Percentiles rank a stretch among this genome's conserved stretches.
Evolutionary conservation across 371 early-diverging fungal genomes (phyloP).

Genomic region (Dichotomocladium elegans): DNA sequence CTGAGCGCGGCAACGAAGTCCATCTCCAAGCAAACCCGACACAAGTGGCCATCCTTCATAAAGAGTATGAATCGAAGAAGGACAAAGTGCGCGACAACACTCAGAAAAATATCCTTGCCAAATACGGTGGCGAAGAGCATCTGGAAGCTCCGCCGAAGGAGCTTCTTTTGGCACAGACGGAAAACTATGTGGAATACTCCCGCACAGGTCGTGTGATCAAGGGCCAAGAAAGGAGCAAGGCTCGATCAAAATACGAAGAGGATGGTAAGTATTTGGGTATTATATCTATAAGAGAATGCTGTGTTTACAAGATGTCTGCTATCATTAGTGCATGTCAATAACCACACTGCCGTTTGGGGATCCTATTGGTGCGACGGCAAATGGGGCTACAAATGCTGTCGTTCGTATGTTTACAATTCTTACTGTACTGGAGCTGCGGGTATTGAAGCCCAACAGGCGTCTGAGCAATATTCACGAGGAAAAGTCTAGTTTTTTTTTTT

Average conservation of each 20-base stretch:
- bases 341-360: conserved; percentile 92
- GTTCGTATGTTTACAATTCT: conserved; percentile 65
- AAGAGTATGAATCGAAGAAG: conserved; percentile 82
- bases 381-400: conserved; percentile 97
- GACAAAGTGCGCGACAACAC: conserved; percentile 66
- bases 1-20: conserved; percentile 78
- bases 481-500: no score
- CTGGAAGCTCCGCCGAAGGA: conserved; percentile 86
- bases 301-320: conserved; percentile 5
- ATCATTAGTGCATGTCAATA: conserved; percentile 58
- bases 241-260: conserved; percentile 87
- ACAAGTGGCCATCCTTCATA: conserved; percentile 84
- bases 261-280: conserved; percentile 59
- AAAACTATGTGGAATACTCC: conserved; percentile 96
- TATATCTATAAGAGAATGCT: neutral
- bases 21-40: conserved; percentile 95
- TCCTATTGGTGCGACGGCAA: conserved; percentile 92
- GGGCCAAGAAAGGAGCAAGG: conserved; percentile 76
- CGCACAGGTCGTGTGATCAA: conserved; percentile 85
- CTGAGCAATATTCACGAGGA: conserved; percentile 10
- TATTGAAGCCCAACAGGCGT: conserved; percentile 64
- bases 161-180: conserved; percentile 82
- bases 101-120: conserved; percentile 76
- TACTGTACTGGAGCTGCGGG: conserved; percentile 84
- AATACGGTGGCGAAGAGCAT: conserved; percentile 95